Evolutionary conservation across 768 basidiomycete genomes (phyloP).

Genomic region (Lactarius evosmus): DNA sequence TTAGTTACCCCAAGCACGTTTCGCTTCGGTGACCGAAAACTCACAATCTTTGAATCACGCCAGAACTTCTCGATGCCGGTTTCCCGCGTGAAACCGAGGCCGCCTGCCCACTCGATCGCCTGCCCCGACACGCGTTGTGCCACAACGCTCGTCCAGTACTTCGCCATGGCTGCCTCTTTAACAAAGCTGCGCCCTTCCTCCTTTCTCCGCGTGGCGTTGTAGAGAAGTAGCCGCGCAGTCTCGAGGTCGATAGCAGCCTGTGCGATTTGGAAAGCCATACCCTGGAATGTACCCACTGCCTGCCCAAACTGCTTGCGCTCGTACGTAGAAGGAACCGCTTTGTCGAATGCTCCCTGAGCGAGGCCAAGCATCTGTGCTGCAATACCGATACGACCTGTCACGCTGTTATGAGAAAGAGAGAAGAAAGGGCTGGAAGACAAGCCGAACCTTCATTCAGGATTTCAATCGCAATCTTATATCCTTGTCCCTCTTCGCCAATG

Average conservation of each 20-base stretch:
- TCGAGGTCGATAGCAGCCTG: constrained; percentile 88
- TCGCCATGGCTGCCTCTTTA: constrained; percentile 98
- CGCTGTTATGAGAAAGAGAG: background rate
- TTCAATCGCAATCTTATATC: constrained; percentile 97
- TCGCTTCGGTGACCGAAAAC: constrained; percentile 30
- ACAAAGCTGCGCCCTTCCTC: constrained; percentile 85
- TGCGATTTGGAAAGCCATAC: constrained; percentile 93
- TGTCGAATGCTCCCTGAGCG: constrained; percentile 95
- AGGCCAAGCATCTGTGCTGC: constrained; percentile 99
- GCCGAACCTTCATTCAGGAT: constrained; percentile 83
- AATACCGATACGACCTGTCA: constrained; percentile 83
- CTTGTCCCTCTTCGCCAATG: constrained; percentile 87
- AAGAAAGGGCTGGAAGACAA: background rate
- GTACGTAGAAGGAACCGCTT: constrained; percentile 93
- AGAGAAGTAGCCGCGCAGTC: constrained; percentile 84
- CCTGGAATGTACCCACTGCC: constrained; percentile 91
- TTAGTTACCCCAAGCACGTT: background rate
- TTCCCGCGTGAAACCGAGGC: constrained; percentile 89
- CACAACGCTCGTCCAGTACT: constrained; percentile 85
- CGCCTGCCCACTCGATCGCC: constrained; percentile 97
- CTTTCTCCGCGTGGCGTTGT: constrained; percentile 94
- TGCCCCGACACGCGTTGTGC: constrained; percentile 84
- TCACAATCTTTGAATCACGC: constrained; percentile 94
- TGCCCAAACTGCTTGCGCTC: constrained; percentile 94
- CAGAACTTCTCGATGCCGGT: constrained; percentile 96